phyloP scores from a whole-genome alignment of 1,139 yeast species.

The Pneumocystis sp. region DNA sequence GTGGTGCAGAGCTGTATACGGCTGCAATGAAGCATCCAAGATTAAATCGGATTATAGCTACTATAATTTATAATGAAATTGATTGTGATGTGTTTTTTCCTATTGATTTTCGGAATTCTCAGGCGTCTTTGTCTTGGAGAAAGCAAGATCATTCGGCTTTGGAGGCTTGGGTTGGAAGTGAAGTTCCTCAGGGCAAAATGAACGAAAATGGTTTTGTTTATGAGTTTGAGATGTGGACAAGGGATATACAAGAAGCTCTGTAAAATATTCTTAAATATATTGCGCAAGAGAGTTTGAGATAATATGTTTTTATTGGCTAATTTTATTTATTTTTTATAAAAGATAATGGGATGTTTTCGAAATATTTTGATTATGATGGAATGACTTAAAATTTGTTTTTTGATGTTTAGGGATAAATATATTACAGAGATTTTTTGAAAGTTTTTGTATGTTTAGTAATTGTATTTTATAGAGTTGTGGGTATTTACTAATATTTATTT shows the following conservation, averaged over 20 bases:
- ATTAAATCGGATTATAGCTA: slow-evolving; percentile 51
- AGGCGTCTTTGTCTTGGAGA: background rate
- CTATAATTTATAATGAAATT: slow-evolving; percentile 39
- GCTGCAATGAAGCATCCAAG: slow-evolving; percentile 33
- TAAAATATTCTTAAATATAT: background rate
- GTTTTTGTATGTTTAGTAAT: too few relatives aligned
- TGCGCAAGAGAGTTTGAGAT: background rate
- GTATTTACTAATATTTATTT: too few relatives aligned
- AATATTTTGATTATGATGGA: background rate
- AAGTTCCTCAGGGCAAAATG: background rate
- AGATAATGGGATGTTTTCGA: background rate
- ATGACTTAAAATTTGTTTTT: too few relatives aligned
- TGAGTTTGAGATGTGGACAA: background rate
- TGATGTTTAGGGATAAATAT: background rate
- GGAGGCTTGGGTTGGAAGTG: background rate
- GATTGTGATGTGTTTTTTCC: slow-evolving; percentile 49
- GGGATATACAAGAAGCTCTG: background rate
- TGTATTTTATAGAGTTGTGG: background rate
- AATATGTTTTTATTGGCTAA: background rate
- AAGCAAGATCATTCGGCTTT: background rate
- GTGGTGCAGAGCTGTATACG: slow-evolving; percentile 81
- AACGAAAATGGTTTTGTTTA: background rate
- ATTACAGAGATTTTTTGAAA: background rate
- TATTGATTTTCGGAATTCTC: slow-evolving; percentile 5
- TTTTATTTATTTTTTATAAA: background rate